Evolutionary conservation across 176 grass and related monocot species (phyloP).

Genomic region (Pharus latifolius): DNA sequence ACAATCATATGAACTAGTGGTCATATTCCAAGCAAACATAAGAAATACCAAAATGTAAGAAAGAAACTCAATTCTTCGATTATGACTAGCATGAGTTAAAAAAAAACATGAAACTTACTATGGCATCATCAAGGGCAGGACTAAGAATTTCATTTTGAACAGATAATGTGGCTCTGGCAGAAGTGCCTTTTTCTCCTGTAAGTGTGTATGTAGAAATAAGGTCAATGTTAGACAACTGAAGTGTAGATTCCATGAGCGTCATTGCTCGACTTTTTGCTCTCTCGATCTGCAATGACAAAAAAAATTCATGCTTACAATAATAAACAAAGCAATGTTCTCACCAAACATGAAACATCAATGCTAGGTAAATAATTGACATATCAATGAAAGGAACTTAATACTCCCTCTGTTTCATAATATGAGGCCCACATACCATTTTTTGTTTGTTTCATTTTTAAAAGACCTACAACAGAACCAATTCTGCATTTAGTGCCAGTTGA

Average conservation of each 20-base stretch:
- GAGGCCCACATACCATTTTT: no score
- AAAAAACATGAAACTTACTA: constrained; percentile 24
- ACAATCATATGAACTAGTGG: neutral
- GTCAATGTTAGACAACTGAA: constrained; percentile 90
- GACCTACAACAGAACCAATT: no score
- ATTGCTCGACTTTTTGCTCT: constrained; percentile 72
- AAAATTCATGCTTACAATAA: neutral
- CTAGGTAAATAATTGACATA: neutral
- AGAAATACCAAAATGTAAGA: constrained; percentile 6
- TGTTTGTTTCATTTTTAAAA: no score
- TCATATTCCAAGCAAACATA: constrained; percentile 7
- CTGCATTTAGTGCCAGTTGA: no score
- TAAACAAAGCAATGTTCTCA: neutral
- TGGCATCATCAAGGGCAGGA: constrained; percentile 62
- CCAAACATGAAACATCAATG: neutral
- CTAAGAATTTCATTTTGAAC: constrained; percentile 90
- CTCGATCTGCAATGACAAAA: constrained; percentile 52
- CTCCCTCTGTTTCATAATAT: no score
- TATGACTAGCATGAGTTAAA: neutral
- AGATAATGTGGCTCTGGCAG: constrained; percentile 28
- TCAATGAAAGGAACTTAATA: no score
- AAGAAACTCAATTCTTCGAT: neutral
- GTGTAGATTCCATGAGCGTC: constrained; percentile 72
- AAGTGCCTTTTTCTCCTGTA: constrained; percentile 47
- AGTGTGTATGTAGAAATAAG: constrained; percentile 73